Evolutionary conservation across 139 green algal species (phyloP).

Genomic region (Closterium sp.): DNA sequence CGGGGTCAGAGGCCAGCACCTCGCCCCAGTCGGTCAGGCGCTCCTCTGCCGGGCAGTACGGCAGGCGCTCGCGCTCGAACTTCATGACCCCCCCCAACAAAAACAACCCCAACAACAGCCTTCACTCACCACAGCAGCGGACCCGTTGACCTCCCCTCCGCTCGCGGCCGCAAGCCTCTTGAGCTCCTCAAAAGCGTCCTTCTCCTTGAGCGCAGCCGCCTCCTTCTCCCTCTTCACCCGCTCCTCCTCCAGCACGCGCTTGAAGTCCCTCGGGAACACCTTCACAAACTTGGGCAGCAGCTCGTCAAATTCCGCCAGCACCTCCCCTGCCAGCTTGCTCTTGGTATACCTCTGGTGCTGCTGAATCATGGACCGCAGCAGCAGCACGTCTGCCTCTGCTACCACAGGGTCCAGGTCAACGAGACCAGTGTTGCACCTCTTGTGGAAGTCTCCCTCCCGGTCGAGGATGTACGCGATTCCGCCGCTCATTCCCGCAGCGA

Average conservation of each 20-base stretch:
- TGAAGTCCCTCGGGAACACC: conserved; percentile 63
- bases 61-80: conserved; percentile 80
- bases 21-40: conserved; percentile 88
- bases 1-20: conserved; percentile 59
- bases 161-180: conserved; percentile 61
- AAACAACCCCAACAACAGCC: no score
- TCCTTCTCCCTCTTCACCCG: conserved; percentile 57
- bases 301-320: conserved; percentile 47
- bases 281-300: conserved; percentile 52
- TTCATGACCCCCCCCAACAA: conserved; percentile 80
- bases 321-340: conserved; percentile 33
- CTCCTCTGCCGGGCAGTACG: conserved; percentile 80
- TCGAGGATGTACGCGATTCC: conserved; percentile 91
- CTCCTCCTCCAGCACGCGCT: conserved; percentile 55
- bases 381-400: conserved; percentile 32
- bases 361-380: conserved; percentile 73
- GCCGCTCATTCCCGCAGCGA: conserved; percentile 91
- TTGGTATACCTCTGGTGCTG: conserved; percentile 80
- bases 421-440: conserved; percentile 65
- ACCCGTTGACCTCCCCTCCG: neutral
- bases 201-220: conserved; percentile 23
- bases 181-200: conserved; percentile 83
- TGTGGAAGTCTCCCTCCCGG: conserved; percentile 62
- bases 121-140: neutral
- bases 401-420: conserved; percentile 76